phyloP scores from a whole-genome alignment of 75 land plant genomes.

The Pseudotsuga menziesii region DNA sequence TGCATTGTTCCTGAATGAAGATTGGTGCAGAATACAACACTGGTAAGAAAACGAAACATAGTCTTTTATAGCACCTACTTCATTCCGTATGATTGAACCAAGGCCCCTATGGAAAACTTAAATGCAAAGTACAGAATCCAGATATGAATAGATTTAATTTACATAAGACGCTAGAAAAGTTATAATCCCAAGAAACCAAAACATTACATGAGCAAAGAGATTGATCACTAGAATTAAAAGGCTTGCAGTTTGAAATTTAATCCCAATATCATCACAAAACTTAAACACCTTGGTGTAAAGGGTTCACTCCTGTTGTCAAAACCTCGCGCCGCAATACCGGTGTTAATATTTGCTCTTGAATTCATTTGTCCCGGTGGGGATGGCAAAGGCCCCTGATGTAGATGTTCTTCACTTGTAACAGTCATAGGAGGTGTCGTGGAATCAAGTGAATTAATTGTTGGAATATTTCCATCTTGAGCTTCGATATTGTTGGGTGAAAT shows the following conservation, averaged over 20 bases:
- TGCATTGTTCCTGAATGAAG: slow-evolving; percentile 22
- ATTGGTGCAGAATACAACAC: neutral
- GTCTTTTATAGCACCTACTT: neutral
- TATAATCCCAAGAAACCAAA: neutral
- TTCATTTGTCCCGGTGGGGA: slow-evolving; percentile 4
- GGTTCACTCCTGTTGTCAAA: slow-evolving; percentile 3
- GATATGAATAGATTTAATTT: neutral
- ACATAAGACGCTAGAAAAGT: neutral
- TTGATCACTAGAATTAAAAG: neutral
- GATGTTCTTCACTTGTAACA: slow-evolving; percentile 21
- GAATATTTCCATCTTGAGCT: slow-evolving; percentile 9
- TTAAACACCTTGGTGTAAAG: slow-evolving; percentile 8
- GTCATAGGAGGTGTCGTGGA: slow-evolving; percentile 18
- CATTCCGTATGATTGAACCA: neutral
- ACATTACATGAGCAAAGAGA: neutral
- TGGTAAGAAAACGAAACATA: neutral
- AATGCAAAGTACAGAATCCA: neutral
- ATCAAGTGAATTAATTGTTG: slow-evolving; percentile 17
- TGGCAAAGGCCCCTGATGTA: slow-evolving; percentile 13
- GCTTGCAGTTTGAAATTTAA: neutral
- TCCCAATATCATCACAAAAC: neutral
- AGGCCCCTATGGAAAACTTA: neutral
- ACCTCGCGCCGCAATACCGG: neutral
- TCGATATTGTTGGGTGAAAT: slow-evolving; percentile 17
- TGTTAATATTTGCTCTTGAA: neutral